Evolutionary conservation across 2,329 filamentous ascomycete species (phyloP), one percentile per base, ranked within the genome.

Genomic region (Ustulina deusta): DNA sequence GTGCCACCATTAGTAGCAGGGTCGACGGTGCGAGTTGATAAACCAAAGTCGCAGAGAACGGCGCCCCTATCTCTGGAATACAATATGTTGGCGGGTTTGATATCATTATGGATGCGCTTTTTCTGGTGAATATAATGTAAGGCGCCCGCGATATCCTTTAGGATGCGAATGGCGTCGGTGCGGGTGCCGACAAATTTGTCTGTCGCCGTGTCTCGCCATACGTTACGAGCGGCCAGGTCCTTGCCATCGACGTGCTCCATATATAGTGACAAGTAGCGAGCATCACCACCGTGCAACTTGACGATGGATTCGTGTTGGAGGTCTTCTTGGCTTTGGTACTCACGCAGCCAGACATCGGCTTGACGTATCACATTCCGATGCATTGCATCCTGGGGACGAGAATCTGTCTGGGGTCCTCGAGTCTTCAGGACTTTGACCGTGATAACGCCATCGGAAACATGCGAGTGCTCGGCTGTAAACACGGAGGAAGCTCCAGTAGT

Each of bases 371-470:
- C 83, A 65, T 85, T 86, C 62, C 83, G 82, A 73, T 87, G 86
- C 60, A 82, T 81, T 15, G 36, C 65, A 22, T 86, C 82, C 49
- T 83, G 81, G 2, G 84, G 82, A 62, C 84, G 85, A 49, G 81
- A 75, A 57, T 80, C 77, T 2, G 80, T 69, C 48, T 79, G 80
- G 36, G 80, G 72, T 2, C 81, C 74, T 6, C 82, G 78, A 1
- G 87, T 89, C 77, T 88, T 88, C 70, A 89, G 84, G 1, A 89
- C 86, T 73, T 89, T 89, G 75, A 88, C 86, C 1, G 86, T 88
- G 63, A 89, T 85, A 61, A 87, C 83, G 22, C 83, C 83, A 61
- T 86, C 84, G 2, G 85, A 80, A 20, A 87, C 82, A 10, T 82
- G 77, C 4, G 86, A 87, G 73, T 88, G 83, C 40, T 83, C 79